A percentile compares a stretch with the other conserved stretches of the same genome.
phyloP scores from a whole-genome alignment of 2,329 filamentous ascomycete genomes.

The Ceratocystis huliohia region DNA sequence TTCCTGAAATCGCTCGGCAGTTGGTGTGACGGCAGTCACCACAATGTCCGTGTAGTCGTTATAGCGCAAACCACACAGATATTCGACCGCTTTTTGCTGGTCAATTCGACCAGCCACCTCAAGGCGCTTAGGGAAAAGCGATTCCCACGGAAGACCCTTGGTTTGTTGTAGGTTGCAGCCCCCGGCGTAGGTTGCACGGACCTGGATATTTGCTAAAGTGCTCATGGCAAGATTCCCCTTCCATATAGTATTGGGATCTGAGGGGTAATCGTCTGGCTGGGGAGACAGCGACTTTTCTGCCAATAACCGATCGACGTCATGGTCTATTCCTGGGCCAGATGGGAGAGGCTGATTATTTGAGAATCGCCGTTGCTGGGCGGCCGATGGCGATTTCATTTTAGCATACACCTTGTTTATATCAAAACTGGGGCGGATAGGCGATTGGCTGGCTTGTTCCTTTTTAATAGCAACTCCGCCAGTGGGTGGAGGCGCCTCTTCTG shows the following conservation, averaged over 20 bases:
- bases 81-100: conserved; percentile 72
- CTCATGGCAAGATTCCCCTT: conserved; percentile 64
- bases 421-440: conserved; percentile 50
- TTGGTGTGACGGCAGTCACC: conserved; percentile 58
- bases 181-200: conserved; percentile 69
- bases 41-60: conserved; percentile 72
- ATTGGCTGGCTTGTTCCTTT: conserved; percentile 30
- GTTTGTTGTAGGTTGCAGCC: conserved; percentile 55
- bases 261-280: conserved; percentile 52
- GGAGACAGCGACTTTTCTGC: conserved; percentile 40
- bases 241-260: conserved; percentile 67
- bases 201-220: conserved; percentile 60
- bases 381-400: conserved; percentile 44
- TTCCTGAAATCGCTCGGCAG: conserved; percentile 45
- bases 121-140: conserved; percentile 58
- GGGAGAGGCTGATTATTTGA: conserved; percentile 35
- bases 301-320: conserved; percentile 80
- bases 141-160: conserved; percentile 52
- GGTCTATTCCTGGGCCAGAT: conserved; percentile 56
- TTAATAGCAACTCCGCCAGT: conserved; percentile 27
- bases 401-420: conserved; percentile 80
- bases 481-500: conserved; percentile 24
- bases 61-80: conserved; percentile 76
- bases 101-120: conserved; percentile 70
- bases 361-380: conserved; percentile 34